Conservation (phyloP, 2,329 filamentous ascomycete species). For the Fusarium irregulare region DNA sequence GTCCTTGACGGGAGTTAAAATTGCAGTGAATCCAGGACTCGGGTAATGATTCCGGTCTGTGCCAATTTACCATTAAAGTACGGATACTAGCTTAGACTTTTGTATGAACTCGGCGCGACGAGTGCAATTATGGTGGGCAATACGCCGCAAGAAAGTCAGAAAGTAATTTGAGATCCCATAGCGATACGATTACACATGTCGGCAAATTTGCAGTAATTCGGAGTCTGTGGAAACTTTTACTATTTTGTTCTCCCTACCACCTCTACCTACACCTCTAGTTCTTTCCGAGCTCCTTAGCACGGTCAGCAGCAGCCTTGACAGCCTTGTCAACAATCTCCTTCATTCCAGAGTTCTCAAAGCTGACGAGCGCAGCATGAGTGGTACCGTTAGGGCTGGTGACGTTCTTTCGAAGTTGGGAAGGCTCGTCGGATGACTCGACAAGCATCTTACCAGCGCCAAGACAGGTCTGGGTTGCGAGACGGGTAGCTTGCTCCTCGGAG, state of each 20-base stretch:
- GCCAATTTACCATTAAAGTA: too few species aligned
- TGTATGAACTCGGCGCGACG: too few species aligned
- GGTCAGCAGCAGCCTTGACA: conserved; percentile 59
- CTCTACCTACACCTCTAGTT: conserved; percentile 18
- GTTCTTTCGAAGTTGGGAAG: conserved; percentile 61
- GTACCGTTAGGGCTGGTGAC: conserved; percentile 66
- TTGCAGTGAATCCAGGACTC: too few species aligned
- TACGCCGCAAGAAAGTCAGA: too few species aligned
- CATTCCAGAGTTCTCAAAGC: conserved; percentile 59
- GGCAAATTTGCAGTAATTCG: too few species aligned
- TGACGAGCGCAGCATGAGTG: conserved; percentile 61
- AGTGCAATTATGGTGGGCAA: too few species aligned
- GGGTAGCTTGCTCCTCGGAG: conserved; percentile 60
- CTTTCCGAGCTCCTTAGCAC: conserved; percentile 59
- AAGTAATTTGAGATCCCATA: fast-evolving
- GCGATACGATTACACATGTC: too few species aligned
- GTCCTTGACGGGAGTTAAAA: too few species aligned
- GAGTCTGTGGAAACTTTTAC: background rate
- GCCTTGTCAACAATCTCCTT: conserved; percentile 57
- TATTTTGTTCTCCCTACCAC: background rate
- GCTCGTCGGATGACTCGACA: conserved; percentile 58
- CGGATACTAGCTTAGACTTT: too few species aligned
- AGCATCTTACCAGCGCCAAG: conserved; percentile 64
- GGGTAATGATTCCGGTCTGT: too few species aligned
- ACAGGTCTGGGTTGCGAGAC: conserved; percentile 62